phyloP scores from a whole-genome alignment of 495 filamentous ascomycete genomes.

The Xylaria cubensis region DNA sequence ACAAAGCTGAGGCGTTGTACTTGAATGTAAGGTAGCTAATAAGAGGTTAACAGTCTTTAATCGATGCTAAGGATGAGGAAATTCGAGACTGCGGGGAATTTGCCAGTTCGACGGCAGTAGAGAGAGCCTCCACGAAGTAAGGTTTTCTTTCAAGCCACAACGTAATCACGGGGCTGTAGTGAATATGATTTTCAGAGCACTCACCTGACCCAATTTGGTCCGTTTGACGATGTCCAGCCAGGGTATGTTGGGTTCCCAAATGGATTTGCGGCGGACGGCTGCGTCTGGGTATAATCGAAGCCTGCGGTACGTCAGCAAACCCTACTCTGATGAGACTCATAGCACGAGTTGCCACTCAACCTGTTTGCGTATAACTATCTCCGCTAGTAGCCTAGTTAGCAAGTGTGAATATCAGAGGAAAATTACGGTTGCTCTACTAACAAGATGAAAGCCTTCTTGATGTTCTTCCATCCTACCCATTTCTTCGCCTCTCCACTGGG shows the following conservation, averaged over 20 bases:
- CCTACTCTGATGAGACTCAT: conserved; percentile 46
- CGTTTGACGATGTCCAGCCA: conserved; percentile 64
- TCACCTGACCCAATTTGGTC: conserved; percentile 67
- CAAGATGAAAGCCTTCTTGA: conserved; percentile 62
- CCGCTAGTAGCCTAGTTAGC: conserved; percentile 46
- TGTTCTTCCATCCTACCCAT: conserved; percentile 55
- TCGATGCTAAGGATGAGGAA: background rate
- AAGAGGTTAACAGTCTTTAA: background rate
- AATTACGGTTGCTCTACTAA: conserved; percentile 34
- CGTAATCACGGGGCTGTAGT: background rate
- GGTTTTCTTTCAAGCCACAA: background rate
- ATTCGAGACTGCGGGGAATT: background rate
- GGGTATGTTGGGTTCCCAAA: conserved; percentile 77
- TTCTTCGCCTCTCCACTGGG: conserved; percentile 33
- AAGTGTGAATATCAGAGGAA: conserved; percentile 20
- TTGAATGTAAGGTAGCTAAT: conserved; percentile 63
- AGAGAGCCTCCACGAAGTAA: background rate
- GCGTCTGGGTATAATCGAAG: conserved; percentile 66
- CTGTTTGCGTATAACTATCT: conserved; percentile 57
- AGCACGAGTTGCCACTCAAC: conserved; percentile 19
- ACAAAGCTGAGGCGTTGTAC: conserved; percentile 65
- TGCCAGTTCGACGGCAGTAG: background rate
- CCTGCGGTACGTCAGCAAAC: conserved; percentile 64
- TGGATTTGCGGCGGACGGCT: conserved; percentile 70
- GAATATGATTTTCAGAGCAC: conserved; percentile 21